phyloP scores from a whole-genome alignment of 257 asterid species.

The Penstemon davidsonii region DNA sequence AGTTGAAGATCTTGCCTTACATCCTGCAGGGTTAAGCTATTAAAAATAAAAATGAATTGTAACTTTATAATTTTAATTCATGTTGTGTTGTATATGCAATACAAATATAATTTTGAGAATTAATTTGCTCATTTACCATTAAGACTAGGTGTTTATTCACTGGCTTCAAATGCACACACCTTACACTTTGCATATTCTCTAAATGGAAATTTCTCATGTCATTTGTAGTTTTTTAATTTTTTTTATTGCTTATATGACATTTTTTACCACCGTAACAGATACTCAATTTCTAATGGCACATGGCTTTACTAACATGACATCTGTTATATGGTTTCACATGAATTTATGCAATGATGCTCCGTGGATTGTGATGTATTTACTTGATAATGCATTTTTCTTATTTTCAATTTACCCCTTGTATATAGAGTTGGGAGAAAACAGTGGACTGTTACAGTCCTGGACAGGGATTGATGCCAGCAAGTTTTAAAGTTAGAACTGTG shows the following conservation, averaged over 20 bases:
- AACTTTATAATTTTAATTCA: no score
- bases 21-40: no score
- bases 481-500: constrained; percentile 87
- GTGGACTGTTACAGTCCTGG: constrained; percentile 99
- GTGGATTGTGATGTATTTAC: background rate
- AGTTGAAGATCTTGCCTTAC: no score
- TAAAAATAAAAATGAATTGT: no score
- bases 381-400: background rate
- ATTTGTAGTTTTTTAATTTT: background rate
- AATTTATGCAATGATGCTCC: background rate
- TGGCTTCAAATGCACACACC: background rate
- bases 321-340: background rate
- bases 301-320: background rate
- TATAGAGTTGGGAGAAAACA: constrained; percentile 97
- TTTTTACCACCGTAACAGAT: background rate
- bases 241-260: background rate
- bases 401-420: constrained; percentile 6
- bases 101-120: background rate
- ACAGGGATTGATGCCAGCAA: constrained; percentile 98
- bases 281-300: background rate
- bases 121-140: background rate
- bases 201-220: background rate
- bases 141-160: background rate
- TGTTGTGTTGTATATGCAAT: no score
- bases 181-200: background rate